Evolutionary conservation across 2,329 filamentous ascomycete species (phyloP), one percentile per base, ranked within the genome.

Genomic region (Phoma sp.): DNA sequence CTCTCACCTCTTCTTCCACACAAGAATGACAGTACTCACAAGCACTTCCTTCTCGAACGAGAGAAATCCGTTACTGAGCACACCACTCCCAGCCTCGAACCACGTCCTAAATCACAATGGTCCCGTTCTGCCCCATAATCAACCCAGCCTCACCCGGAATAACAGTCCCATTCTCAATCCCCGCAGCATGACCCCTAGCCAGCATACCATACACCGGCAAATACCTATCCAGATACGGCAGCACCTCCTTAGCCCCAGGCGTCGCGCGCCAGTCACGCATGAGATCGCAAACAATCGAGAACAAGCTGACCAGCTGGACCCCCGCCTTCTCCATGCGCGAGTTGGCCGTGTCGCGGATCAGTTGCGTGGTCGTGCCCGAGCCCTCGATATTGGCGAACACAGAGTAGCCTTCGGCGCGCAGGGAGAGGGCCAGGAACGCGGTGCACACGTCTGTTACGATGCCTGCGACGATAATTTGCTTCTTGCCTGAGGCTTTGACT

Each of bases 371-470:
- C 1, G 89, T 91, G 1, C 88, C 89, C 0, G 82, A 86, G 2
- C 86, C 88, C 64, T 91, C 89, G 47, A 86, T 82, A 74, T 90
- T 89, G 63, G 87, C 88, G 77, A 83, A 91, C 53, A 92, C 89
- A 33, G 83, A 83, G 78, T 90, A 92, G 24, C 89, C 89, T 38
- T 84, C 87, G 11, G 86, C 82, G 32, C 86, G 80, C 4, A 91
- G 83, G 0, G 87, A 88, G n/a, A 91, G 80, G 0, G 89, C 86
- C 5, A 89, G 80, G 78, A 91, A 91, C 0, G 88, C 79, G 22
- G 87, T 89, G 80, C 87, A 91, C 54, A 91, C 88, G 70, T 92
- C 89, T 0, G 89, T 91, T 2, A 84, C 82, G 64, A 91, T 90
- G 7, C 89, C 88, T 2, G 80, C 88, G 13, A 93, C 73, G 66